These are phyloP conservation scores for Darksidea phi DNA, from an alignment of 495 filamentous ascomycete species.

Conservation along the genomic window DNA sequence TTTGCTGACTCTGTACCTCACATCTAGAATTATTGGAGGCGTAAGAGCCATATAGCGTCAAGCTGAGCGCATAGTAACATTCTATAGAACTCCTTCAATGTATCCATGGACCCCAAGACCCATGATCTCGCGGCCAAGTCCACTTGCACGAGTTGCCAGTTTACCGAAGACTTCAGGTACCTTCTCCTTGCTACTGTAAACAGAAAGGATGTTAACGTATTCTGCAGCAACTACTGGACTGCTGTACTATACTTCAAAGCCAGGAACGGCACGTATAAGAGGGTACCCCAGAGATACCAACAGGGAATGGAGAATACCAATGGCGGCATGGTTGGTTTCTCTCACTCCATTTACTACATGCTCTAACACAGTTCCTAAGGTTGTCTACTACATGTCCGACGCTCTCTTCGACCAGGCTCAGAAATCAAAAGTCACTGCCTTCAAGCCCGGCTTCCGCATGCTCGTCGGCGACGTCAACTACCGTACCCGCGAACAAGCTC, in stretches of 20 bases:
- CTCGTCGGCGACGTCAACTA: slow-evolving; percentile 18
- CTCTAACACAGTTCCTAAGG: neutral
- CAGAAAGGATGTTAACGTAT: too few relatives aligned
- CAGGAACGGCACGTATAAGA: neutral
- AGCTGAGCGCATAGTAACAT: neutral
- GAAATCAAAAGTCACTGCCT: slow-evolving; percentile 14
- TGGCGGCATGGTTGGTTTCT: too few relatives aligned
- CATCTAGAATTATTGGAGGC: slow-evolving; percentile 31
- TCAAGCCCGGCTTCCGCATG: slow-evolving; percentile 30
- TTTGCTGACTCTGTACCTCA: too few relatives aligned
- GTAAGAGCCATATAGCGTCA: slow-evolving; percentile 3
- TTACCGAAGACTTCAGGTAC: slow-evolving; percentile 17
- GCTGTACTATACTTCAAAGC: neutral
- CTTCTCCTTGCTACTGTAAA: too few relatives aligned
- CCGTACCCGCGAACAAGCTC: slow-evolving; percentile 1
- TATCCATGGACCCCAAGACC: slow-evolving; percentile 30
- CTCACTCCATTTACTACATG: too few relatives aligned
- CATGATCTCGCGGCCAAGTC: slow-evolving; percentile 29
- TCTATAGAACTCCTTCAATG: slow-evolving; percentile 34
- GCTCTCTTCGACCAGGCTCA: slow-evolving; percentile 3
- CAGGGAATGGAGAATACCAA: too few relatives aligned
- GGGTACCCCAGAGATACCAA: neutral
- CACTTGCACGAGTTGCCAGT: slow-evolving; percentile 37
- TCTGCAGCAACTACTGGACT: neutral
- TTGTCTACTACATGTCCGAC: slow-evolving; percentile 25